These are phyloP conservation scores for Dryas drummondii DNA, from an alignment of 306 rosid species.

Conservation along the genomic window DNA sequence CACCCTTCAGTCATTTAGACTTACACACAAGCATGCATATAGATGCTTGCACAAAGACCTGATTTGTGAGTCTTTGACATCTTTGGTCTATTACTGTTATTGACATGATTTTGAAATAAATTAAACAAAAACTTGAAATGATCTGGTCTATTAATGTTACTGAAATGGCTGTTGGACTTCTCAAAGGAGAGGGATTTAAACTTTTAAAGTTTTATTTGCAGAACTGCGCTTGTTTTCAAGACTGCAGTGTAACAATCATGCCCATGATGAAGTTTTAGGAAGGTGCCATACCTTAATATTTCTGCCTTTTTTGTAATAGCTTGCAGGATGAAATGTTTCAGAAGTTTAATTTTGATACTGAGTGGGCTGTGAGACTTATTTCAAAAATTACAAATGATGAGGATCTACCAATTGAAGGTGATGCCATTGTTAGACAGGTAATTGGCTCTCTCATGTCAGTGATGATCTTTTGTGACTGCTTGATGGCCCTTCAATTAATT, in stretches of 20 bases:
- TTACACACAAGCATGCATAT: neutral
- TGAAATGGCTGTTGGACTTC: neutral
- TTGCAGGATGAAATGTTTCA: slow-evolving; percentile 99
- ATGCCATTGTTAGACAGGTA: slow-evolving; percentile 84
- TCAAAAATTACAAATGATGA: slow-evolving; percentile 88
- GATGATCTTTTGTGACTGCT: neutral
- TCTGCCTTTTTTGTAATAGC: slow-evolving; percentile 47
- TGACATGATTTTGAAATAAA: neutral
- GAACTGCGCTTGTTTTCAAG: neutral
- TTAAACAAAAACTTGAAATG: neutral
- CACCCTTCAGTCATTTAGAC: neutral
- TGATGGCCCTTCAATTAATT: neutral
- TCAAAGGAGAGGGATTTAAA: neutral
- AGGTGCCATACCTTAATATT: slow-evolving; percentile 20
- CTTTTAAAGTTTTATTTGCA: neutral
- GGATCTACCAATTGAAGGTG: slow-evolving; percentile 93
- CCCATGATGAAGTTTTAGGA: neutral
- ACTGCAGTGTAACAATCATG: neutral
- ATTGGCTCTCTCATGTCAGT: slow-evolving; percentile 31
- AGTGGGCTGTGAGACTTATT: slow-evolving; percentile 94
- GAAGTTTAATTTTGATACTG: slow-evolving; percentile 93
- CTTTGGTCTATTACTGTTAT: neutral
- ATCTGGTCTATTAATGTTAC: too few relatives aligned
- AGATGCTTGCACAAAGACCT: neutral
- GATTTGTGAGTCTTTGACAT: neutral